A percentile compares a stretch with the other conserved stretches of the same genome.
These are phyloP conservation scores for Carex scoparia DNA, from an alignment of 176 grass and related monocot species.

Conservation along the genomic window DNA sequence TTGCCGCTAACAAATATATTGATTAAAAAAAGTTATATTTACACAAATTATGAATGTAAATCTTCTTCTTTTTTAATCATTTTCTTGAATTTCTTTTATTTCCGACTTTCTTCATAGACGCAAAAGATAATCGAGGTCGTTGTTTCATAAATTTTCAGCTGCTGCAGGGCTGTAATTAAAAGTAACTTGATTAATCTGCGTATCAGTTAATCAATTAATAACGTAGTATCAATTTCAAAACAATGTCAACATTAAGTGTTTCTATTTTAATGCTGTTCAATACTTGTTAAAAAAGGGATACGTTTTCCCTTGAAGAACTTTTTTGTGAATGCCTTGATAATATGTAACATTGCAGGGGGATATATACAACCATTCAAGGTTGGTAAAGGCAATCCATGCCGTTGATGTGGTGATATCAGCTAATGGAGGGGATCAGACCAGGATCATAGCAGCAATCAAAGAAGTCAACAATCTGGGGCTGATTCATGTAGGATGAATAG, in stretches of 20 bases:
- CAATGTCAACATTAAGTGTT: no score
- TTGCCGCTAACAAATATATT: no score
- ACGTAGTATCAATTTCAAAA: no score
- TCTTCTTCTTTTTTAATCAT: not conserved
- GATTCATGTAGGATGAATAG: no score
- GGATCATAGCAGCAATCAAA: slow-evolving; percentile 21
- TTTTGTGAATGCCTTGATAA: not conserved
- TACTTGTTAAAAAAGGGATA: not conserved
- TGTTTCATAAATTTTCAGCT: not conserved
- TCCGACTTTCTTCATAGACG: not conserved
- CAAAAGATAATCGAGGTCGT: not conserved
- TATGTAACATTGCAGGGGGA: slow-evolving; percentile 1
- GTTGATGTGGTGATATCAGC: slow-evolving; percentile 32
- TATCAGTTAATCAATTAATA: not conserved
- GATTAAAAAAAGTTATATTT: no score
- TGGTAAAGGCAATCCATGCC: slow-evolving; percentile 18
- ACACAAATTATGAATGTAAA: no score
- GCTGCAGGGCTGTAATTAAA: not conserved
- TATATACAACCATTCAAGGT: slow-evolving; percentile 25
- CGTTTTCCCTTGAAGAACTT: not conserved
- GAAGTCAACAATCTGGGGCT: not conserved
- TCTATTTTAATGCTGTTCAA: not conserved
- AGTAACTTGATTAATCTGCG: not conserved
- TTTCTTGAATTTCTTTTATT: not conserved
- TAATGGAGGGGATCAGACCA: slow-evolving; percentile 17